A percentile compares a stretch with the other conserved stretches of the same genome.
These are phyloP conservation scores for Podospora pseudopauciseta DNA, from an alignment of 495 filamentous ascomycete species.

Conservation along the genomic window DNA sequence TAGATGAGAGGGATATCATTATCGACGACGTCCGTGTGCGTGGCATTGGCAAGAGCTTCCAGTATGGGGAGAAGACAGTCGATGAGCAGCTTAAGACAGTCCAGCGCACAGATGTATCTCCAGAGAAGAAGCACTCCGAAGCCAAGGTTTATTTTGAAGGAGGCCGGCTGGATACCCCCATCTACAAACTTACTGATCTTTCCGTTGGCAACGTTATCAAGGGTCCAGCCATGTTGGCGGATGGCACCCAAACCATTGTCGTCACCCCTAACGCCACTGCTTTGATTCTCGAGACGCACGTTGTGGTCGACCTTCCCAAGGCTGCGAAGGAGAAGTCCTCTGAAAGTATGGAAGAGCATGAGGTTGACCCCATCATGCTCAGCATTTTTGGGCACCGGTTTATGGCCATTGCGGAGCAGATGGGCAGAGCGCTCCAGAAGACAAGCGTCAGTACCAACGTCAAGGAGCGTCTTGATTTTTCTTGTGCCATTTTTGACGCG, in stretches of 20 bases:
- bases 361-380: conserved; percentile 82
- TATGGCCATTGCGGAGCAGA: conserved; percentile 99
- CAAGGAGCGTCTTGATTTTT: conserved; percentile 95
- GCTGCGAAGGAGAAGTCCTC: conserved; percentile 45
- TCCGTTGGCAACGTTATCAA: conserved; percentile 69
- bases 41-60: conserved; percentile 83
- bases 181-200: conserved; percentile 80
- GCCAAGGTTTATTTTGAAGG: conserved; percentile 69
- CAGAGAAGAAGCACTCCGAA: conserved; percentile 53
- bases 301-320: conserved; percentile 66
- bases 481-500: conserved; percentile 89
- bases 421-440: conserved; percentile 94
- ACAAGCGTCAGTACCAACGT: conserved; percentile 97
- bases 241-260: conserved; percentile 94
- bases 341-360: conserved; percentile 45
- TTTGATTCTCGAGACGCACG: conserved; percentile 68
- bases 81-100: conserved; percentile 72
- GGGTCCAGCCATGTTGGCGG: conserved; percentile 88
- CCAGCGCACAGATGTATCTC: conserved; percentile 43
- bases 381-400: conserved; percentile 96
- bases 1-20: conserved; percentile 85
- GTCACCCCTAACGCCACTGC: conserved; percentile 76
- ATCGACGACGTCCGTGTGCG: conserved; percentile 88
- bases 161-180: conserved; percentile 71
- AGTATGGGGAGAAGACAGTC: conserved; percentile 72